Base-by-base conservation (phyloP, 371 early-diverging fungal genomes). In the Rhizopus delemar region DNA sequence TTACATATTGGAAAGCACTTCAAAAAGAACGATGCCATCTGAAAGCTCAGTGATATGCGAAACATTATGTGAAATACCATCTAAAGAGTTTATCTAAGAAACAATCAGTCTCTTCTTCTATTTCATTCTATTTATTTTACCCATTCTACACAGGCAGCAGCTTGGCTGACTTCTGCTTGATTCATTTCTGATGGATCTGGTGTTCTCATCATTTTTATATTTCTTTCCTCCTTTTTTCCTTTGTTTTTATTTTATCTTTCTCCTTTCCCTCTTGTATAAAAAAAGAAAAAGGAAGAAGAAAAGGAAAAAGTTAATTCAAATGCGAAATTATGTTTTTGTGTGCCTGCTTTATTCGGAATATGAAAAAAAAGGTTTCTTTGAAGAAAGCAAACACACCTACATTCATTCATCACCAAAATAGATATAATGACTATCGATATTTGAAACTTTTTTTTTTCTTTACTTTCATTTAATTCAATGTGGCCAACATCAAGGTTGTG, bases 1-100 rank as follows among this genome's bases (percentile, higher is more conserved):
- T 82, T 87, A 94, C 95, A 96, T 90, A 54, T 90, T 86, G 4
- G 86, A 82, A 11, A 91, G 80, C 38, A 94, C 85, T 70, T 93
- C 95, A 59, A 89, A 87, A 28, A 96, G 72, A 8, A 86, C 78
- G 43, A 85, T 85, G 53, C 94, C 92, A 69, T 93, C 92, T 34
- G 85, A 77, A 33, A 94, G 83, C 69, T 94, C 95, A 49, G 78
- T 74, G 54, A 89, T 77, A 55, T 75, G 70, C 35, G 67, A 69
- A 53, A 86, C 82, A 16, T 70, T 72, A 41, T 86, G 80, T 46
- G 89, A 85, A 54, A 91, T 75, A 66, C 69, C 61, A 22, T 73
- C 80, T 67, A 90, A 89, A 7, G 91, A 83, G 63, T 89, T 90
- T 65, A 91, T 86, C 92, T 90, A 79, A n/a, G 22, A 28, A 49